phyloP scores from a whole-genome alignment of 768 basidiomycete genomes.

The Hypholoma sublateritium region DNA sequence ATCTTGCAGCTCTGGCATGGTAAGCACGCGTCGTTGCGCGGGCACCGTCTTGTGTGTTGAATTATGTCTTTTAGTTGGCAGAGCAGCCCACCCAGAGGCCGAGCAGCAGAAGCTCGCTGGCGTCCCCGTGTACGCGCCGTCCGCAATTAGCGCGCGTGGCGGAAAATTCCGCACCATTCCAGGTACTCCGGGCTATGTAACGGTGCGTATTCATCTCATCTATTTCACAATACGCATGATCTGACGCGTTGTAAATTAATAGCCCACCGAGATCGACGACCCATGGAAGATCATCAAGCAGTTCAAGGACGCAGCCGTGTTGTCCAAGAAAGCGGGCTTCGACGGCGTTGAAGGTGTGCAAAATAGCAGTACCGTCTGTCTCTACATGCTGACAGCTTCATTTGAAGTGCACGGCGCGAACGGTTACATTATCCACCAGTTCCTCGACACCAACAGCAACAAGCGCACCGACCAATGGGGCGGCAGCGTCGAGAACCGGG shows the following conservation, averaged over 20 bases:
- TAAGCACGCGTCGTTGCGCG: not conserved
- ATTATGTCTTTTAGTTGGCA: slow-evolving; percentile 25
- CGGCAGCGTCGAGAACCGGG: slow-evolving; percentile 56
- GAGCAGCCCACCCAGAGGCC: slow-evolving; percentile 34
- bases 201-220: slow-evolving; percentile 21
- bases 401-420: slow-evolving; percentile 39
- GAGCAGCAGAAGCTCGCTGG: slow-evolving; percentile 38
- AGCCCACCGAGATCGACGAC: slow-evolving; percentile 40
- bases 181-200: slow-evolving; percentile 36
- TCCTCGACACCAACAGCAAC: slow-evolving; percentile 48
- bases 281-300: slow-evolving; percentile 36
- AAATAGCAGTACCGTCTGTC: not conserved
- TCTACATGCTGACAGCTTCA: not conserved
- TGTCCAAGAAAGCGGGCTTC: slow-evolving; percentile 50
- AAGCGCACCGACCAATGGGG: slow-evolving; percentile 57
- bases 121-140: slow-evolving; percentile 43
- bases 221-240: not conserved
- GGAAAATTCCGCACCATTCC: slow-evolving; percentile 38
- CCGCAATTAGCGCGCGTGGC: slow-evolving; percentile 38
- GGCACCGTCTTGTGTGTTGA: not conserved
- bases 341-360: slow-evolving; percentile 49
- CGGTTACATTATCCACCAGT: slow-evolving; percentile 48
- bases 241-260: not conserved
- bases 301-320: slow-evolving; percentile 42
- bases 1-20: not conserved